Conservation (phyloP, 2,329 filamentous ascomycete genomes). For the Tothia fuscella region DNA sequence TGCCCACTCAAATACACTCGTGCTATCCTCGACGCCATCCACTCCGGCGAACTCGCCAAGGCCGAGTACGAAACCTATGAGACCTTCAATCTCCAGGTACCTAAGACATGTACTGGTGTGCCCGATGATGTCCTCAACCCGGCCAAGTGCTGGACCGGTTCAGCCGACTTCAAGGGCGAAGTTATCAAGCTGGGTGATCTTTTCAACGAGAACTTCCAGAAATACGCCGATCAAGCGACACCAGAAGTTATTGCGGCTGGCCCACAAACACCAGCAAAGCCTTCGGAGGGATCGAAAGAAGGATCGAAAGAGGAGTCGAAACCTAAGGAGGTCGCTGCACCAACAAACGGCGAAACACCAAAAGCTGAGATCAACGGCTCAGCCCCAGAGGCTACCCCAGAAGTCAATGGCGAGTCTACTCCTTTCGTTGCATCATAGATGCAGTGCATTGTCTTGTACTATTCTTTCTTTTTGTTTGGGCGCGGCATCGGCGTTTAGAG, state of each 20-base stretch:
- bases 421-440: too few species aligned
- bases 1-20: conserved; percentile 98
- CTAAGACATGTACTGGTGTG: conserved; percentile 79
- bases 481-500: too few species aligned
- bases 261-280: conserved; percentile 16
- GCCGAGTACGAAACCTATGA: conserved; percentile 91
- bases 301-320: too few species aligned
- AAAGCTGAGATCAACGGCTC: too few species aligned
- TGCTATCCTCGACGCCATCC: conserved; percentile 95
- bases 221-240: conserved; percentile 70
- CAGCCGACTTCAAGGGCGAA: conserved; percentile 71
- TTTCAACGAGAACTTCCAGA: conserved; percentile 96
- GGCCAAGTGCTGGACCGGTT: conserved; percentile 78
- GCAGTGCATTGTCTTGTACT: too few species aligned
- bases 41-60: conserved; percentile 89
- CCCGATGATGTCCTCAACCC: conserved; percentile 91
- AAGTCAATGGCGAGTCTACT: too few species aligned
- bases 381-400: too few species aligned
- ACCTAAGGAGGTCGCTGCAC: background rate
- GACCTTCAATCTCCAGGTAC: conserved; percentile 93
- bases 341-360: background rate
- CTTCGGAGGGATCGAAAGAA: too few species aligned
- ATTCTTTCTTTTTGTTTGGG: too few species aligned
- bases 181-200: conserved; percentile 81
- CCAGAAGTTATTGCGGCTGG: conserved; percentile 34